Evolutionary conservation across 805 yeast genomes (phyloP).

Genomic region (Saturnispora diversa): DNA sequence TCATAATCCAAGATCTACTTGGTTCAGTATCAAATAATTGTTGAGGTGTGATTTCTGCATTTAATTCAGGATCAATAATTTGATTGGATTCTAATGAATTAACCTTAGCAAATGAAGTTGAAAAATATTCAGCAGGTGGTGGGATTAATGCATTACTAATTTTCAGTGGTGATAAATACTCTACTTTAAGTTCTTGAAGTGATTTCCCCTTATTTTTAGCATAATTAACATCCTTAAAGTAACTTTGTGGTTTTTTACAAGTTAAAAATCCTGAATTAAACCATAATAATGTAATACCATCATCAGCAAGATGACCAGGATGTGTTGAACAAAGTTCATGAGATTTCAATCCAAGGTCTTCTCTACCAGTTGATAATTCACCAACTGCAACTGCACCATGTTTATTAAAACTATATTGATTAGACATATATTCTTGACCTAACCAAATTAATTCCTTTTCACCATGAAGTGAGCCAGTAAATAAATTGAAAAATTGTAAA

Average conservation of each 20-base stretch:
- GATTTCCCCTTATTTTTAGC: slow-evolving; percentile 23
- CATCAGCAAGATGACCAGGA: slow-evolving; percentile 53
- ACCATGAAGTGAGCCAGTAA: slow-evolving; percentile 56
- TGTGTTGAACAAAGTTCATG: slow-evolving; percentile 52
- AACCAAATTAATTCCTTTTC: slow-evolving; percentile 77
- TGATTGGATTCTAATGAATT: slow-evolving; percentile 6
- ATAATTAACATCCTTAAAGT: slow-evolving; percentile 31
- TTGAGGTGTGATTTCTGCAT: slow-evolving; percentile 9
- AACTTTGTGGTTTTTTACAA: slow-evolving; percentile 42
- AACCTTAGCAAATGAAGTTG: slow-evolving; percentile 9
- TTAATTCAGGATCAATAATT: slow-evolving; percentile 9
- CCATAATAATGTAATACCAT: slow-evolving; percentile 48
- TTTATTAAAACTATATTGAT: slow-evolving; percentile 42
- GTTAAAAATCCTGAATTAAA: slow-evolving; percentile 60
- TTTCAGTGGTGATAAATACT: slow-evolving; percentile 34
- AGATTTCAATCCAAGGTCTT: slow-evolving; percentile 12
- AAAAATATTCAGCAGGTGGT: slow-evolving; percentile 37
- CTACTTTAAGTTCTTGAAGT: slow-evolving; percentile 28
- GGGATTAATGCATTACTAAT: slow-evolving; percentile 44
- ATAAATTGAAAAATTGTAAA: slow-evolving; percentile 36
- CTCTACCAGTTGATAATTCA: slow-evolving; percentile 20
- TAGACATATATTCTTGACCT: slow-evolving; percentile 51
- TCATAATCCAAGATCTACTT: slow-evolving; percentile 46
- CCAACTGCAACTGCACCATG: slow-evolving; percentile 56
- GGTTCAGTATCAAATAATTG: slow-evolving; percentile 34